These are phyloP conservation scores for Linum usitatissimum DNA, from an alignment of 345 rosid species.

Conservation along the genomic window DNA sequence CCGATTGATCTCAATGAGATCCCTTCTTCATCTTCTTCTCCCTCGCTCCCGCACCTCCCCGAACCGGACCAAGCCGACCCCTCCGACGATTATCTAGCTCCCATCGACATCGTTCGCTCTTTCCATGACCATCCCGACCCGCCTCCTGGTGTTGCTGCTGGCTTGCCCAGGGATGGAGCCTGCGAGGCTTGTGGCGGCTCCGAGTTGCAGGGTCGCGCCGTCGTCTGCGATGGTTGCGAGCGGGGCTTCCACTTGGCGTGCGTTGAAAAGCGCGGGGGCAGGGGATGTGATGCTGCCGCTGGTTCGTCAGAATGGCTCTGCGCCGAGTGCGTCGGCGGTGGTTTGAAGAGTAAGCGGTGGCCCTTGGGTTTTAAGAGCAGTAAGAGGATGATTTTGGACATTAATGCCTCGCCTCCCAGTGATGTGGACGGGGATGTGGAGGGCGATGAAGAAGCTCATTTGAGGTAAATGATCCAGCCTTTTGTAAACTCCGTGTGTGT, in stretches of 20 bases:
- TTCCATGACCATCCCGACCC: slow-evolving; percentile 56
- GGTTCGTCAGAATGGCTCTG: slow-evolving; percentile 70
- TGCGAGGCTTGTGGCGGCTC: slow-evolving; percentile 55
- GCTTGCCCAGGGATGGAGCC: slow-evolving; percentile 21
- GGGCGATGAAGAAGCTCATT: slow-evolving; percentile 32
- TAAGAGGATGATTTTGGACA: slow-evolving; percentile 47
- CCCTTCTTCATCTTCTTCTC: slow-evolving; percentile 38
- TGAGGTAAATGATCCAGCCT: slow-evolving; percentile 33
- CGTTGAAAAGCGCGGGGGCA: slow-evolving; percentile 28
- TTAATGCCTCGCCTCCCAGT: slow-evolving; percentile 88
- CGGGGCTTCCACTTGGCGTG: slow-evolving; percentile 65
- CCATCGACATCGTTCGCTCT: slow-evolving; percentile 51
- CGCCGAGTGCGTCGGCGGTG: slow-evolving; percentile 40
- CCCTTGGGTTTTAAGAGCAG: slow-evolving; percentile 68
- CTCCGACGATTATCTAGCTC: slow-evolving; percentile 30
- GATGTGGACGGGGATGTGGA: slow-evolving; percentile 59
- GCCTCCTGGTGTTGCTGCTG: slow-evolving; percentile 42
- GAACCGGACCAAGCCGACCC: slow-evolving; percentile 30
- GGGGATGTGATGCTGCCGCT: slow-evolving; percentile 17
- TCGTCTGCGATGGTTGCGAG: slow-evolving; percentile 93
- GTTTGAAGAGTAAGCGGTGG: slow-evolving; percentile 68
- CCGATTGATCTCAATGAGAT: slow-evolving; percentile 97
- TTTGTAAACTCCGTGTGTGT: not conserved
- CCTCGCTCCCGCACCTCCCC: slow-evolving; percentile 3
- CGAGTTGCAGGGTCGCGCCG: slow-evolving; percentile 31